Conservation (phyloP, 192 early-diverging fungal genomes). For the Backusella tuberculispora region DNA sequence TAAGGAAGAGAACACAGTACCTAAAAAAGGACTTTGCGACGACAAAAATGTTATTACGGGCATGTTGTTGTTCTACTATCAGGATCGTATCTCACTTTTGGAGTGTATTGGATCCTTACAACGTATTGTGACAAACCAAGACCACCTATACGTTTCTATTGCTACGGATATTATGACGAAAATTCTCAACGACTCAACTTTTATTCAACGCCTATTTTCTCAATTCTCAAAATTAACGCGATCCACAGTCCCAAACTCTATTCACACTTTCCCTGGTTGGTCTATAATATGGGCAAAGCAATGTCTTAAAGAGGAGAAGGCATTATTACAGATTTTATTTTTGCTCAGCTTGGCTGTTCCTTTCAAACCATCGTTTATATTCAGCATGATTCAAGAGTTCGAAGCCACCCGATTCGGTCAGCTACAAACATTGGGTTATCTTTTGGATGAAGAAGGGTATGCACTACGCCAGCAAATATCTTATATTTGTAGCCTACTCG, state of each 20-base stretch:
- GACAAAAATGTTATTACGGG: not conserved
- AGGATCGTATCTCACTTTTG: constrained; percentile 33
- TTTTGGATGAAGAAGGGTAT: constrained; percentile 40
- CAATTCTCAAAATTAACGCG: constrained; percentile 26
- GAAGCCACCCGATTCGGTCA: constrained; percentile 44
- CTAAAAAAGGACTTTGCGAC: not conserved
- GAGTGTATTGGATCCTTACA: constrained; percentile 33
- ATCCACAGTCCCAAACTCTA: constrained; percentile 33
- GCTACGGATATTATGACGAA: constrained; percentile 14
- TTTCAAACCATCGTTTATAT: not conserved
- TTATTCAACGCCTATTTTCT: constrained; percentile 24
- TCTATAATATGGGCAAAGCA: constrained; percentile 45
- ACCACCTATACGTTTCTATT: constrained; percentile 21
- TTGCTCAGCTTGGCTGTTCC: constrained; percentile 23
- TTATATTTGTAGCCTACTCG: constrained; percentile 38
- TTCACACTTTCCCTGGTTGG: constrained; percentile 25
- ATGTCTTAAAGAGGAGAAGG: constrained; percentile 45
- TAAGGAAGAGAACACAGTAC: constrained; percentile 14
- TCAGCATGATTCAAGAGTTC: constrained; percentile 42
- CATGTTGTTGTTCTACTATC: constrained; percentile 24
- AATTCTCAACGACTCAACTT: constrained; percentile 12
- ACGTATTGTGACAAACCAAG: constrained; percentile 22
- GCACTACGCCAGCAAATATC: constrained; percentile 35
- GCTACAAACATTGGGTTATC: constrained; percentile 35
- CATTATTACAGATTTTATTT: constrained; percentile 44